Percentiles rank a stretch among this genome's conserved stretches.
Conservation (phyloP, 2,329 filamentous ascomycete genomes). For the Pleurostoma richardsiae region DNA sequence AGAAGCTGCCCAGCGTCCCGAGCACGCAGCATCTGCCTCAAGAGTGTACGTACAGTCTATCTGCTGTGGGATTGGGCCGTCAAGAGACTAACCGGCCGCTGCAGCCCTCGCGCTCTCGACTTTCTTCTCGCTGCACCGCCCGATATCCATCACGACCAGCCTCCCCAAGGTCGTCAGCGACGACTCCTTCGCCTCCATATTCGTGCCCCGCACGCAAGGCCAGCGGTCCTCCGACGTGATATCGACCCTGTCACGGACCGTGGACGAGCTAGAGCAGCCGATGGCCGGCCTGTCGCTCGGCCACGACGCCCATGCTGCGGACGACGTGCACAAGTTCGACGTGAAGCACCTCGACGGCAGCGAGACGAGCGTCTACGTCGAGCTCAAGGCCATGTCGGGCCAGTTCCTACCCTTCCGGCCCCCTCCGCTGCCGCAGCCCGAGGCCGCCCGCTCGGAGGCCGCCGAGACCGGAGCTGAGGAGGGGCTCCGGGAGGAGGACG, state of each 20-base stretch:
- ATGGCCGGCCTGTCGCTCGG: conserved; percentile 48
- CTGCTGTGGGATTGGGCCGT: too few relatives aligned
- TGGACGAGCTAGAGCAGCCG: conserved; percentile 54
- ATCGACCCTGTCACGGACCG: conserved; percentile 57
- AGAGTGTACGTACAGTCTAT: conserved; percentile 44
- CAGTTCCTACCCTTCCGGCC: conserved; percentile 77
- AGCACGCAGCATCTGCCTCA: conserved; percentile 68
- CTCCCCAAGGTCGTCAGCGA: conserved; percentile 69
- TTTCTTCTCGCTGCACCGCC: conserved; percentile 94
- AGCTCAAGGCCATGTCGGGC: conserved; percentile 63
- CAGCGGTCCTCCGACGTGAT: conserved; percentile 58
- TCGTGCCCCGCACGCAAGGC: conserved; percentile 50
- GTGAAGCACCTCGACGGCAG: conserved; percentile 51
- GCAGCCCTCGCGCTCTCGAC: conserved; percentile 81
- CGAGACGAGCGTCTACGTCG: conserved; percentile 56
- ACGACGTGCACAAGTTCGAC: conserved; percentile 45
- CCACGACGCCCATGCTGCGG: conserved; percentile 32
- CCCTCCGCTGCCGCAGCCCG: conserved; percentile 71
- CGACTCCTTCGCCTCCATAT: conserved; percentile 80
- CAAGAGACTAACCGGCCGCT: background rate
- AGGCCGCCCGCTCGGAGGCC: conserved; percentile 26
- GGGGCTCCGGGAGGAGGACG: conserved; percentile 24
- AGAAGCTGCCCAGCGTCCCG: conserved; percentile 67
- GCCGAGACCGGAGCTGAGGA: conserved; percentile 18
- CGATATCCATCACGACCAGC: conserved; percentile 80